Percentiles rank a stretch among this genome's conserved stretches.
Evolutionary conservation across 148 eudicot genomes (phyloP).

Genomic region (Rheum nobile): DNA sequence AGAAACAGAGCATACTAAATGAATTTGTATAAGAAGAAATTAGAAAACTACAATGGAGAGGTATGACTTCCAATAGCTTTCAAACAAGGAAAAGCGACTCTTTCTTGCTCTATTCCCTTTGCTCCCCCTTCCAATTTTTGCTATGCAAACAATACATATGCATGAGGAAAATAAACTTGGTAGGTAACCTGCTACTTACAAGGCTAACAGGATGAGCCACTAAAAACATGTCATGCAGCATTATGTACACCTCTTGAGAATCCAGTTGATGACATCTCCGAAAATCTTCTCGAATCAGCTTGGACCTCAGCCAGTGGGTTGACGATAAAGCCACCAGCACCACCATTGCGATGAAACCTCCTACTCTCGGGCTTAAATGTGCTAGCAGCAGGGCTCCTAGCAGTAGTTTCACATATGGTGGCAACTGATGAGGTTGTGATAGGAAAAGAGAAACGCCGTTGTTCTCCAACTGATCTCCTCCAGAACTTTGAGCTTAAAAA

Average conservation of each 20-base stretch:
- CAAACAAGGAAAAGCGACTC: too few species aligned
- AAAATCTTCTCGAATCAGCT: conserved; percentile 21
- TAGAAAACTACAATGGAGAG: neutral
- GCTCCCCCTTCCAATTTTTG: neutral
- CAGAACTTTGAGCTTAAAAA: conserved; percentile 70
- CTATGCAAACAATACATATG: neutral
- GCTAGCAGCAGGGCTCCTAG: conserved; percentile 9
- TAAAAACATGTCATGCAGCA: conserved; percentile 21
- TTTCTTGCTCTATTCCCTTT: too few species aligned
- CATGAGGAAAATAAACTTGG: neutral
- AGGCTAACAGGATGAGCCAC: conserved; percentile 5
- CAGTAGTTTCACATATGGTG: conserved; percentile 36
- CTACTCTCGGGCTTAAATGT: conserved; percentile 18
- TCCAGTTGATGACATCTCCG: conserved; percentile 32
- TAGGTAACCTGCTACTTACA: conserved; percentile 3
- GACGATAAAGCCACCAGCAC: conserved; percentile 33
- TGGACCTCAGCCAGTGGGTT: conserved; percentile 70
- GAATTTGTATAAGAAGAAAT: neutral
- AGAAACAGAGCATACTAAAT: neutral
- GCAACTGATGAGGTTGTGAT: conserved; percentile 20
- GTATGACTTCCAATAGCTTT: neutral
- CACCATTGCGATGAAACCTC: conserved; percentile 23
- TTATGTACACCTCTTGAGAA: conserved; percentile 14
- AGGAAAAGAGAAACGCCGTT: conserved; percentile 32
- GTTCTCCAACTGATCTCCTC: conserved; percentile 42